Conservation (phyloP, 2,329 filamentous ascomycete species). For the Dactylellina cionopaga region DNA sequence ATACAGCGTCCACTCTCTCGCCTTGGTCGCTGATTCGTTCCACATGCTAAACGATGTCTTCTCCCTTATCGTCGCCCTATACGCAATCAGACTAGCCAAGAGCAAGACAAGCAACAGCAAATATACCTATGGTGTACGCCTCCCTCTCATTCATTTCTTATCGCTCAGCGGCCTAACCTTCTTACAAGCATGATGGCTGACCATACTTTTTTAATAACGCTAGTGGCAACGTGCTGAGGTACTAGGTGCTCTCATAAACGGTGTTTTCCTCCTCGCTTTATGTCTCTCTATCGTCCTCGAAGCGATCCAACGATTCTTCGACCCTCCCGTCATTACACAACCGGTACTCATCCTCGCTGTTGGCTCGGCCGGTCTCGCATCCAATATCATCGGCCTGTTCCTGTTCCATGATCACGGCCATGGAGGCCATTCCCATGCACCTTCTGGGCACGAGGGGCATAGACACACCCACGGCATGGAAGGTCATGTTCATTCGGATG, state of each 20-base stretch:
- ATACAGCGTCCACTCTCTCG: conserved; percentile 87
- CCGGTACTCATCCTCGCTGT: conserved; percentile 89
- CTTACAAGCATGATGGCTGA: too few species aligned
- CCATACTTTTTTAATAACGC: conserved; percentile 47
- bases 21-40: conserved; percentile 94
- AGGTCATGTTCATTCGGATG: conserved; percentile 64
- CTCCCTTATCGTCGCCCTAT: conserved; percentile 88
- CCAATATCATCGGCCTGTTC: conserved; percentile 87
- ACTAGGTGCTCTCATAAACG: conserved; percentile 93
- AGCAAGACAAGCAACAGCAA: conserved; percentile 82
- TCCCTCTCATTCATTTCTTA: conserved; percentile 8
- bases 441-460: conserved; percentile 58
- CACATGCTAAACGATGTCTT: conserved; percentile 99
- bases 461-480: conserved; percentile 65
- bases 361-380: conserved; percentile 82
- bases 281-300: conserved; percentile 97
- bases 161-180: too few species aligned
- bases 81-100: conserved; percentile 91
- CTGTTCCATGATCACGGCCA: conserved; percentile 94
- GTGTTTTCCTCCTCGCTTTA: conserved; percentile 94
- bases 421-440: conserved; percentile 68
- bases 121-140: conserved; percentile 89
- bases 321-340: conserved; percentile 86
- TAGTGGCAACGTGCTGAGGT: conserved; percentile 98
- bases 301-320: conserved; percentile 88